Evolutionary conservation across 805 yeast species (phyloP), one percentile per base, ranked within the genome.

Genomic region (Yamadazyma sp.): DNA sequence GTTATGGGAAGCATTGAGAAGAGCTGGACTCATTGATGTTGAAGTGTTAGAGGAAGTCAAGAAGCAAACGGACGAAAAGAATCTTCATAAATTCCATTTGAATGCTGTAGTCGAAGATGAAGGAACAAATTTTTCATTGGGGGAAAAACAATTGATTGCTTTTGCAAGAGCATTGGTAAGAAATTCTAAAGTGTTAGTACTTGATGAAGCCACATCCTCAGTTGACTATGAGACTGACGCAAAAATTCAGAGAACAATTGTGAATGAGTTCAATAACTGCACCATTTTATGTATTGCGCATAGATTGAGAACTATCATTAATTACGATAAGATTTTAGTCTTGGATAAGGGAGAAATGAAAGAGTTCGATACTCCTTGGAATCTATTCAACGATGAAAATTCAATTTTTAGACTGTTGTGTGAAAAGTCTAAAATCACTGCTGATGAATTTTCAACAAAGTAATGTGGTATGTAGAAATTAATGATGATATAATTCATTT

Each of bases 271-370:
- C 53, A 37, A 58, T 4, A 59, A 77, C 20, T 80, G 91, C 40
- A 86, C 96, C 0, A 80, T 87, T 34, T 64, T 87, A 43, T 86
- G 95, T 43, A 86, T 88, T 59, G 96, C 96, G 2, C 96, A 87
- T 58, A 69, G 96, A 43, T 67, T 88, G 62, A 74, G 80, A 42
- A 80, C 91, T 0, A 83, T 83, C 44, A 61, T 80, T 30, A 76
- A 76, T 48, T 83, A 84, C 41, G 95, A 86, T 51, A 75, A 76
- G 57, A 82, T 86, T 36, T 64, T 87, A 44, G 95, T 86, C 3
- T 69, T 86, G 69, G 95, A 86, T 50, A 79, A 82, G 30, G 95
- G 96, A 42, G 75, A 75, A 49, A 76, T 83, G 5, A 73, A 69
- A 30, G 94, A 86, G 53, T 85, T 73, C 49, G 95, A 80, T 46